phyloP scores from a whole-genome alignment of 495 filamentous ascomycete species.

The Tuber brumale region DNA sequence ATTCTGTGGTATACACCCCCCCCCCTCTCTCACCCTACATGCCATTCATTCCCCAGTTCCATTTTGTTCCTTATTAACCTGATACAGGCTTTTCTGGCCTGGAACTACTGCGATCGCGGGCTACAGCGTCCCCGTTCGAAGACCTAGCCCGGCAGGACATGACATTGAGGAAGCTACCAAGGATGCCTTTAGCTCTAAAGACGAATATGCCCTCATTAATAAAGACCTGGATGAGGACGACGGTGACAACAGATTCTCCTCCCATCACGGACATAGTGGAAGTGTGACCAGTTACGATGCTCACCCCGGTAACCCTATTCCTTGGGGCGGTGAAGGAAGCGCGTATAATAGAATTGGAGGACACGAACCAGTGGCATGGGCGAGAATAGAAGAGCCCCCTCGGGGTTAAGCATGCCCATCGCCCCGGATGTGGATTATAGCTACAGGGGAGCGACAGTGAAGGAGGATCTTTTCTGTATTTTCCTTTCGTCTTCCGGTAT shows the following conservation, averaged over 20 bases:
- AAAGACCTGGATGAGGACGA: conserved; percentile 35
- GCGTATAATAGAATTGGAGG: conserved; percentile 35
- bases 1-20: conserved; percentile 45
- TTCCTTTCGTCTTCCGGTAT: not conserved
- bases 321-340: conserved; percentile 34
- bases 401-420: conserved; percentile 30
- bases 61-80: conserved; percentile 19
- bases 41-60: not conserved
- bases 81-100: conserved; percentile 53
- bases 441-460: conserved; percentile 18
- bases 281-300: conserved; percentile 28
- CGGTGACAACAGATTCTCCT: conserved; percentile 11
- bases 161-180: conserved; percentile 41
- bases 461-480: not conserved
- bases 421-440: conserved; percentile 26
- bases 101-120: conserved; percentile 64
- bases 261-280: conserved; percentile 19
- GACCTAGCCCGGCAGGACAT: conserved; percentile 24
- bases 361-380: conserved; percentile 28
- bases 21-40: conserved; percentile 1
- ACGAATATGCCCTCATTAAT: conserved; percentile 39
- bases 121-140: conserved; percentile 51
- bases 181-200: conserved; percentile 41
- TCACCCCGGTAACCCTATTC: conserved; percentile 33
- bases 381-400: not conserved